phyloP scores from a whole-genome alignment of 2,329 filamentous ascomycete genomes.

The Cladophialophora chaetospira region DNA sequence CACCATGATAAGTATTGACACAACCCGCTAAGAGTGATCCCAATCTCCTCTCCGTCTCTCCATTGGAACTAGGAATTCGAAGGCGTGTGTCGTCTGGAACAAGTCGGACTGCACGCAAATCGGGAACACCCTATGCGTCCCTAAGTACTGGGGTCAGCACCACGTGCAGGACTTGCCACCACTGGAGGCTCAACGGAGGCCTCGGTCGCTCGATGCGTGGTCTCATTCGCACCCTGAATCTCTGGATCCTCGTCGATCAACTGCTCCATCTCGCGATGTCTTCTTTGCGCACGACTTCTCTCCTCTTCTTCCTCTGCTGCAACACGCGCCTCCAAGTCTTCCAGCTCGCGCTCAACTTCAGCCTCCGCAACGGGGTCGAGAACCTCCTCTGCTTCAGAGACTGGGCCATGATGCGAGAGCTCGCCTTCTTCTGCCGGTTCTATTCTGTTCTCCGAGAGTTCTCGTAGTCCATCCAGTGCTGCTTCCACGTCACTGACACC shows the following conservation, averaged over 20 bases:
- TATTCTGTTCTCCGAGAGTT: slow-evolving; percentile 12
- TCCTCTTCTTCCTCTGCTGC: background rate
- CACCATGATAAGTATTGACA: background rate
- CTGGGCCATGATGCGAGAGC: background rate
- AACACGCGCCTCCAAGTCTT: background rate
- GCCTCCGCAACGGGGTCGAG: background rate
- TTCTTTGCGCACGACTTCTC: background rate
- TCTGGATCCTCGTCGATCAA: slow-evolving; percentile 9
- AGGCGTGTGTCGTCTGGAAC: background rate
- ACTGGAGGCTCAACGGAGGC: background rate
- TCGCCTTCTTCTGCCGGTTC: background rate
- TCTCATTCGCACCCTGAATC: slow-evolving; percentile 4
- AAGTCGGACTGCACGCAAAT: background rate
- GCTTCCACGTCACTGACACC: slow-evolving; percentile 24
- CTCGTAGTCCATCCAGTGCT: slow-evolving; percentile 21
- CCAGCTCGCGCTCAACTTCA: background rate
- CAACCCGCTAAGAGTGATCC: background rate
- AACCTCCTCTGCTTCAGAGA: background rate
- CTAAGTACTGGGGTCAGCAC: background rate
- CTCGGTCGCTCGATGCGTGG: background rate
- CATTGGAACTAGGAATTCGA: background rate
- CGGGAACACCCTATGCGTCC: background rate
- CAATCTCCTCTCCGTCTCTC: background rate
- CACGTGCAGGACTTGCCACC: background rate
- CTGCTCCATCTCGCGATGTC: slow-evolving; percentile 11